phyloP scores from a whole-genome alignment of 2,329 filamentous ascomycete species.

The Thelonectria blattea region DNA sequence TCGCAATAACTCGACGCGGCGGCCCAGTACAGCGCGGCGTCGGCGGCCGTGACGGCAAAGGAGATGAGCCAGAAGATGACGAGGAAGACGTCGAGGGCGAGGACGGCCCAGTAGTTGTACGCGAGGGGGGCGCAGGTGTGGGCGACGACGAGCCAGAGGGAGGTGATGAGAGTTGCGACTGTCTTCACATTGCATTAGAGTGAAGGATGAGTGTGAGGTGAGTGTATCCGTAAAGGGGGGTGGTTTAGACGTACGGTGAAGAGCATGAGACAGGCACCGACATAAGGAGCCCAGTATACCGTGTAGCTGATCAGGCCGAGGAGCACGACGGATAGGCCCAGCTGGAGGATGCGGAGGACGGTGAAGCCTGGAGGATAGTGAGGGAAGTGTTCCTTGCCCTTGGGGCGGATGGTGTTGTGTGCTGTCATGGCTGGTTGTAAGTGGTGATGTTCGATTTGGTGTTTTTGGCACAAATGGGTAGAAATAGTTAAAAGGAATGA shows the following conservation, averaged over 20 bases:
- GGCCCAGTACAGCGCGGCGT: conserved; percentile 39
- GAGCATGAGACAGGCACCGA: conserved; percentile 44
- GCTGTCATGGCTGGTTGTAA: neutral
- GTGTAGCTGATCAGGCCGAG: conserved; percentile 57
- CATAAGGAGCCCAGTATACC: conserved; percentile 42
- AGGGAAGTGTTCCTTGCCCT: conserved; percentile 40
- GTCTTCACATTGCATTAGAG: conserved; percentile 37
- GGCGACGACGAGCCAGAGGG: conserved; percentile 55
- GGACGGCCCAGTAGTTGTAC: conserved; percentile 61
- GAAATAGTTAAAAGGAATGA: too few relatives aligned
- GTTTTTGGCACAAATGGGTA: too few relatives aligned
- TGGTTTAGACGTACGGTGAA: conserved; percentile 46
- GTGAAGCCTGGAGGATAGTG: conserved; percentile 52
- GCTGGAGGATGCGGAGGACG: conserved; percentile 52
- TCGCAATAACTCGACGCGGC: conserved; percentile 31
- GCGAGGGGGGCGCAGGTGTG: conserved; percentile 46
- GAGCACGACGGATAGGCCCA: conserved; percentile 52
- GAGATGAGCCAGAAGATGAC: conserved; percentile 59
- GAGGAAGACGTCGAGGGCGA: conserved; percentile 58
- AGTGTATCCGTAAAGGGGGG: too few relatives aligned
- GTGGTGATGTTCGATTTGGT: too few relatives aligned
- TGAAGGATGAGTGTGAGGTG: conserved; percentile 9
- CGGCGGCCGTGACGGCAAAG: conserved; percentile 48
- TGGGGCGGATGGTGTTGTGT: neutral
- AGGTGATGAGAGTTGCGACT: conserved; percentile 52